Evolutionary conservation across 2,329 filamentous ascomycete species (phyloP), one percentile per base, ranked within the genome.

Genomic region (Fusarium drepaniforme): DNA sequence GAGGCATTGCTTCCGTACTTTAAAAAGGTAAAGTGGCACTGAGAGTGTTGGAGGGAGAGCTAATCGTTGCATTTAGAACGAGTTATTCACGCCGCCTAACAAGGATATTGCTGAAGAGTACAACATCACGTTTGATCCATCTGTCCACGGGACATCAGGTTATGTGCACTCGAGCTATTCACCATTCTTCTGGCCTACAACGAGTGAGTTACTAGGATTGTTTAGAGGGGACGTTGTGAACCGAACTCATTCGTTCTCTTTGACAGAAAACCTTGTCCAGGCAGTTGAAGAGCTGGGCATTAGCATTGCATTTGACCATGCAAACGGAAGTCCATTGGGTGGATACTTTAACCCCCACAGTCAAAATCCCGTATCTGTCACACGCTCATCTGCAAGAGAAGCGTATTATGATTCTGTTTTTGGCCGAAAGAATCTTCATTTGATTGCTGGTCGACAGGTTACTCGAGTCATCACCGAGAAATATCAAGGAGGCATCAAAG

Each of bases 1-100:
- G 66, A 78, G 16, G 68, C 78, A 15, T 40, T 88, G 12, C 77
- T 85, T 0, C 85, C 84, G 0, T 88, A 87, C 46, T 84, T 88
- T 68, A 84, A 83, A 40, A 87, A 87, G 76, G 85, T 84, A 40
- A 3, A 4, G 5, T 11, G 15, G 0, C 2, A 3, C 1, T 51
- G 9, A 18, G n/a, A 30, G 15, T 3, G 3, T 23, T 7, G 4
- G 12, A 11, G 15, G 3, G 23, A 5, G 15, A 23, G 23, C n/a
- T 70, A 28, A 65, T 56, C 13, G 16, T 11, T 8, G 8, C 0
- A 38, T 13, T 4, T 12, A 78, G 76, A 78, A 61, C 5, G 76
- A 78, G 12, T 75, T 68, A 5, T 78, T 75, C 28, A 64, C 70
- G 2, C 74, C 68, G 0, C 67, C 76, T 0, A 69, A 30, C 13